Conservation (phyloP, 768 basidiomycete genomes). For the Mrakia frigida region DNA sequence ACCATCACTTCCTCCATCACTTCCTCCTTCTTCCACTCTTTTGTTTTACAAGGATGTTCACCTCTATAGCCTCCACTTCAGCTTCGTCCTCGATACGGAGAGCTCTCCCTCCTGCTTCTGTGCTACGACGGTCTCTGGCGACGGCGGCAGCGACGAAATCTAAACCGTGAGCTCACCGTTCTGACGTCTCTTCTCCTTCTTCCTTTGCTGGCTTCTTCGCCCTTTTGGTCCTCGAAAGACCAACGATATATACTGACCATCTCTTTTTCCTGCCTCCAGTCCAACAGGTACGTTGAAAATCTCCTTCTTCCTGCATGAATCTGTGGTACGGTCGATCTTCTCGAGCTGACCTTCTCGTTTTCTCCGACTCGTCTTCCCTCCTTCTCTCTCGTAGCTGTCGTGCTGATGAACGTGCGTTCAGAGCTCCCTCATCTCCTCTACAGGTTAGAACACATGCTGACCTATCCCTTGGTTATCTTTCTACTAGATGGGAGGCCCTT, state of each 20-base stretch:
- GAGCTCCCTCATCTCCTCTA: not conserved
- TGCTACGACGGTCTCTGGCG: not conserved
- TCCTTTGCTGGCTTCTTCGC: too few species aligned
- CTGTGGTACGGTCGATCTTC: not conserved
- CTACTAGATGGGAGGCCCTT: conserved; percentile 80
- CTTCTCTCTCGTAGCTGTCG: conserved; percentile 56
- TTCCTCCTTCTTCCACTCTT: not conserved
- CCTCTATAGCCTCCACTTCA: not conserved
- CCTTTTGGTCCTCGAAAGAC: too few species aligned
- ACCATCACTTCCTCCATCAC: not conserved
- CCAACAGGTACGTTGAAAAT: conserved; percentile 7
- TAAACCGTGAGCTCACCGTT: conserved; percentile 19
- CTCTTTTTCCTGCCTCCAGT: not conserved
- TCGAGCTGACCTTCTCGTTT: not conserved
- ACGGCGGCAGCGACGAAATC: conserved; percentile 1
- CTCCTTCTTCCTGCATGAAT: not conserved
- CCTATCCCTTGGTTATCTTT: not conserved
- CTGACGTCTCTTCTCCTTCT: not conserved
- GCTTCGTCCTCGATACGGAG: not conserved
- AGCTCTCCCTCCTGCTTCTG: not conserved
- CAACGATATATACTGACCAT: not conserved
- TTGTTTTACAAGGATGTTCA: not conserved
- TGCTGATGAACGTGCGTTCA: conserved; percentile 69
- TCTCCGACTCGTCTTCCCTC: conserved; percentile 4
- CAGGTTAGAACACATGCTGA: not conserved